Evolutionary conservation across 2,329 filamentous ascomycete genomes (phyloP), one percentile per base, ranked within the genome.

Genomic region (Trichophyton simii): DNA sequence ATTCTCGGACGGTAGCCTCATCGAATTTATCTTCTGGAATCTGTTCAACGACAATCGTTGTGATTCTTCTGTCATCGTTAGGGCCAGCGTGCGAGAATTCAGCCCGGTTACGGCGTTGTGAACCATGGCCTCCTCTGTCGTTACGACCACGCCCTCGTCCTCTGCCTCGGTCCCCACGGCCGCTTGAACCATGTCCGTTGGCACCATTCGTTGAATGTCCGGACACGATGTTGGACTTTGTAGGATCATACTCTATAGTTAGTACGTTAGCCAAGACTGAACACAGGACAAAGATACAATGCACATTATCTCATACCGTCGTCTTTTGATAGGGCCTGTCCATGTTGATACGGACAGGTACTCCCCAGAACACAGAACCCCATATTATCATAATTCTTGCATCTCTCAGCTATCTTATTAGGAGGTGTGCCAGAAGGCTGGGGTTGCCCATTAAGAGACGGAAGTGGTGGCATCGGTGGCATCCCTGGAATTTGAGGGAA

Each of bases 11-110:
- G 2, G 72, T 69, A 8, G 78, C 71, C 61, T 83, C 82, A 48
- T 77, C 73, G 63, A 82, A 81, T 52, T 81, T 77, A 8, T 83
- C 80, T 52, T 83, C 77, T 0, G 83, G 83, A 18, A 85, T 85
- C 63, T 83, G 79, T 67, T 85, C 82, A 6, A 85, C 79, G 1
- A 84, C 82, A 42, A 85, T 77, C 0, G 79, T 80, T 0, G 79
- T 83, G 41, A 79, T 78, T 0, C 77, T 77, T n/a, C 72, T 75
- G 65, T 84, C 80, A 42, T 77, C 72, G 59, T 77, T 80, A 1
- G 79, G 79, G 0, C 80, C 81, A 59, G 75, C 72, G 20, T 76
- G 72, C 2, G 83, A 83, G 68, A 83, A 82, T 2, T 80, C 74
- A 22, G 82, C 78, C 36, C 80, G 78, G 62, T 70, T 74, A 59